These are phyloP conservation scores for Copromyces sp. DNA, from an alignment of 495 filamentous ascomycete genomes.

Conservation along the genomic window DNA sequence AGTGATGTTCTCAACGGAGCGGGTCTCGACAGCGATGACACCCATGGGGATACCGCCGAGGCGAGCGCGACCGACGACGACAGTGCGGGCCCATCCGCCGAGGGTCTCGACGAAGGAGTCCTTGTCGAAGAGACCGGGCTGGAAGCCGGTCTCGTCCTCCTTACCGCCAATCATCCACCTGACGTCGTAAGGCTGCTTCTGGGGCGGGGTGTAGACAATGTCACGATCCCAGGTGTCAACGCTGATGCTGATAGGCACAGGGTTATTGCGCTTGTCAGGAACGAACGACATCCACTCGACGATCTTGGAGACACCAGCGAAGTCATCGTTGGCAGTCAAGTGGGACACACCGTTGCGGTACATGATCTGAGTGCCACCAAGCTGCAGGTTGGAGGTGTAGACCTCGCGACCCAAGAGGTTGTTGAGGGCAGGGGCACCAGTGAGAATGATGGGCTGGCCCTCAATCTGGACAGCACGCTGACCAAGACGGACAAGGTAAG, in stretches of 20 bases:
- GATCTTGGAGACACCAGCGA: conserved; percentile 95
- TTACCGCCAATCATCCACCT: conserved; percentile 89
- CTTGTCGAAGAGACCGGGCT: conserved; percentile 87
- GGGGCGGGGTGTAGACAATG: conserved; percentile 70
- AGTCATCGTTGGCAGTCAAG: conserved; percentile 96
- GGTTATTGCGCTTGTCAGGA: conserved; percentile 83
- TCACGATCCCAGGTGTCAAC: conserved; percentile 92
- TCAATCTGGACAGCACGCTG: conserved; percentile 98
- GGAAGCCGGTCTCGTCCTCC: conserved; percentile 67
- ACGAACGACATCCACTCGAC: conserved; percentile 96
- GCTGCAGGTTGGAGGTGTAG: conserved; percentile 96
- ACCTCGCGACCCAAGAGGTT: conserved; percentile 96
- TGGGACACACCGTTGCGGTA: conserved; percentile 99
- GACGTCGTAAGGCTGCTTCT: conserved; percentile 86
- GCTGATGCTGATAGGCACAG: conserved; percentile 75
- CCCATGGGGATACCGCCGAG: conserved; percentile 97
- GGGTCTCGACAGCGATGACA: conserved; percentile 95
- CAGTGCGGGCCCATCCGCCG: conserved; percentile 92
- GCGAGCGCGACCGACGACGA: conserved; percentile 92
- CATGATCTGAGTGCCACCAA: conserved; percentile 99
- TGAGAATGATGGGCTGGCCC: conserved; percentile 97
- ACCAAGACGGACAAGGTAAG: conserved; percentile 93
- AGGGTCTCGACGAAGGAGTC: conserved; percentile 95
- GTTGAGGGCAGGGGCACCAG: conserved; percentile 94
- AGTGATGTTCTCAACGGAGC: conserved; percentile 90